A percentile compares a stretch with the other conserved stretches of the same genome.
Evolutionary conservation across 2,329 filamentous ascomycete species (phyloP).

Genomic region (Pseudogymnoascus sp.): DNA sequence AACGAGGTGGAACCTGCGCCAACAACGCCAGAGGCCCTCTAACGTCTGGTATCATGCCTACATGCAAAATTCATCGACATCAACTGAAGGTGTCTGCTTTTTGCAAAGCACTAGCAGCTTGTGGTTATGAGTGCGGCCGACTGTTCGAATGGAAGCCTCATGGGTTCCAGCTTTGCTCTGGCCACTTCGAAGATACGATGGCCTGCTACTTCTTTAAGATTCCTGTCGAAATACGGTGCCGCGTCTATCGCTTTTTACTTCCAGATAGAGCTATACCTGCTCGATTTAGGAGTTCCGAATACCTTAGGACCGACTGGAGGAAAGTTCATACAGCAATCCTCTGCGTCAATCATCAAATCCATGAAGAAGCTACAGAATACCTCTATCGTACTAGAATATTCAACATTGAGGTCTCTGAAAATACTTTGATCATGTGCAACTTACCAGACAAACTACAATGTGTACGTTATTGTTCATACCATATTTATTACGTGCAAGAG

Average conservation of each 20-base stretch:
- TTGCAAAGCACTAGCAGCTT: conserved; percentile 13
- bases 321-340: conserved; percentile 12
- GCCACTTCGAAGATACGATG: conserved; percentile 9
- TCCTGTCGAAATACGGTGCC: conserved; percentile 15
- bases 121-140: conserved; percentile 15
- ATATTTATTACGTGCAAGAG: not conserved
- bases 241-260: conserved; percentile 16
- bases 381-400: conserved; percentile 17
- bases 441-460: not conserved
- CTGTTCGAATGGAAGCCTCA: conserved; percentile 13
- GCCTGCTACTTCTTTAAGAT: conserved; percentile 16
- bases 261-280: conserved; percentile 13
- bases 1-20: conserved; percentile 12
- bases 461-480: not conserved
- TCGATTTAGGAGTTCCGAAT: conserved; percentile 7
- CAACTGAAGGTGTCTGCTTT: conserved; percentile 8
- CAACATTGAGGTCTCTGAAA: conserved; percentile 12
- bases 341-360: conserved; percentile 14
- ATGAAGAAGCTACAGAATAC: conserved; percentile 13
- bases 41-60: conserved; percentile 11
- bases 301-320: conserved; percentile 3
- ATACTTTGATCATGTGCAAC: conserved; percentile 16
- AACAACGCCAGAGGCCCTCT: conserved; percentile 9
- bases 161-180: conserved; percentile 14
- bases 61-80: conserved; percentile 13